Conservation (phyloP, 2,329 filamentous ascomycete species). For the Epichloe typhina region DNA sequence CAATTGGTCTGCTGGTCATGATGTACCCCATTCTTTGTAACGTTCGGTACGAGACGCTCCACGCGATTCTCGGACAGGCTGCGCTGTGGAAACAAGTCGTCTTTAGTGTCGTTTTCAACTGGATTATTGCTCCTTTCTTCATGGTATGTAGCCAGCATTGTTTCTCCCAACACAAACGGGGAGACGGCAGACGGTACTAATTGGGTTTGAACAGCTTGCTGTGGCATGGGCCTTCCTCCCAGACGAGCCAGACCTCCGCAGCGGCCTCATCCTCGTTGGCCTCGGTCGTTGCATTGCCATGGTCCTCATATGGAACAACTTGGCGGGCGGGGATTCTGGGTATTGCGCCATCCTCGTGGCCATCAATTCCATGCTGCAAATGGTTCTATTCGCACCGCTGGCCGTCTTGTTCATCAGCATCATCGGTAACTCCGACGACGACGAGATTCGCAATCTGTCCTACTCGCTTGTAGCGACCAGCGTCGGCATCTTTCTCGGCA, state of each 20-base stretch:
- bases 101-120: conserved; percentile 68
- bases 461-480: conserved; percentile 64
- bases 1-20: conserved; percentile 73
- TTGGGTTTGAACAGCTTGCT: conserved; percentile 32
- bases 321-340: conserved; percentile 61
- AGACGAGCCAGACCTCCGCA: conserved; percentile 41
- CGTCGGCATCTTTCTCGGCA: conserved; percentile 74
- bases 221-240: conserved; percentile 58
- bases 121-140: conserved; percentile 68
- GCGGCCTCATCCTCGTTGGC: conserved; percentile 69
- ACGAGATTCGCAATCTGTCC: conserved; percentile 23
- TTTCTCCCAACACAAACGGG: background rate
- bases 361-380: conserved; percentile 62
- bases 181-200: background rate
- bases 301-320: conserved; percentile 60
- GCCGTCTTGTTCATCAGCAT: conserved; percentile 57
- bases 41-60: conserved; percentile 64
- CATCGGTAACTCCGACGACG: conserved; percentile 36
- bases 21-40: conserved; percentile 93
- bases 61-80: conserved; percentile 46
- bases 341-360: conserved; percentile 76
- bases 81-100: conserved; percentile 66
- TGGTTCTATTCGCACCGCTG: conserved; percentile 58
- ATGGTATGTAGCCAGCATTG: conserved; percentile 43
- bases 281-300: conserved; percentile 81